Percentiles rank a stretch among this genome's conserved stretches.
phyloP scores from a whole-genome alignment of 2,329 filamentous ascomycete species.

The Hirsutella thompsonii region DNA sequence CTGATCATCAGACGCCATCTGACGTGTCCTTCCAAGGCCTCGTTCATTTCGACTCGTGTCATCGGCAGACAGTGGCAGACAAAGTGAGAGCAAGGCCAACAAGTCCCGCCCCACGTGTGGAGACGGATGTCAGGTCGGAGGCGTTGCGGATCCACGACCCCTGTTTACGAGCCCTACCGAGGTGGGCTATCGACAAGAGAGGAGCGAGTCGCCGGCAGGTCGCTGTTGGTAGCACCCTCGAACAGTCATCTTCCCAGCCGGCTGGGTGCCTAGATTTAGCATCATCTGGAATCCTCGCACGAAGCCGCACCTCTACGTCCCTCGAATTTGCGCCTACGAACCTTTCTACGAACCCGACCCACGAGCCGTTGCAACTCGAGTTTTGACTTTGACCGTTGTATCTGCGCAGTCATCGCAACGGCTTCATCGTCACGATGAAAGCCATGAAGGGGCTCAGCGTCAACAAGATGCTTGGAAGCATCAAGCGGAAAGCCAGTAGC shows the following conservation, averaged over 20 bases:
- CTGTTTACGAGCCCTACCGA: background rate
- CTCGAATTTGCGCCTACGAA: too few species aligned
- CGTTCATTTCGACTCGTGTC: background rate
- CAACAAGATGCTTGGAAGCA: constrained; percentile 42
- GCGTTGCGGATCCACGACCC: constrained; percentile 1
- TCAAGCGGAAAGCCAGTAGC: constrained; percentile 32
- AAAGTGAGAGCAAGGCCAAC: too few species aligned
- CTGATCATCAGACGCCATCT: background rate
- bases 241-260: too few species aligned
- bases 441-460: constrained; percentile 40
- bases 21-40: background rate
- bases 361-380: background rate
- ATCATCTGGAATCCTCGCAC: too few species aligned
- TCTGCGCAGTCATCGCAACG: background rate
- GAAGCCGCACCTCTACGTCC: too few species aligned
- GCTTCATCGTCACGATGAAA: constrained; percentile 18
- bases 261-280: too few species aligned
- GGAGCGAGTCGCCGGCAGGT: background rate
- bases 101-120: background rate
- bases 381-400: background rate
- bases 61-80: too few species aligned
- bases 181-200: background rate
- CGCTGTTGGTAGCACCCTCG: too few species aligned
- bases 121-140: background rate
- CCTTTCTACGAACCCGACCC: too few species aligned